Evolutionary conservation across 2,329 filamentous ascomycete species (phyloP).

Genomic region (Colletotrichum horii): DNA sequence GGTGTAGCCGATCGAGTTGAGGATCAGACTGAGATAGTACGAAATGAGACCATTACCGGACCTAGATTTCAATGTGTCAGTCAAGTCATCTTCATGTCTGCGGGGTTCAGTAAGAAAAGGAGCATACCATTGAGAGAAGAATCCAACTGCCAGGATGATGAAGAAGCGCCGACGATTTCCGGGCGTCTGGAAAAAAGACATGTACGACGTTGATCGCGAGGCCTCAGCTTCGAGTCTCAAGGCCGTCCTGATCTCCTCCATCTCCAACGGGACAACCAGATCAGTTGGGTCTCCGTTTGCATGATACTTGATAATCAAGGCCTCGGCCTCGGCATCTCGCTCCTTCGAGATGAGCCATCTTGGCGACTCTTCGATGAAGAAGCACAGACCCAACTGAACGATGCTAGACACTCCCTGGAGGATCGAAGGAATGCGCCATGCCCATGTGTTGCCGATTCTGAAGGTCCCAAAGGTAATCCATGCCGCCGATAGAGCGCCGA

Average conservation of each 20-base stretch:
- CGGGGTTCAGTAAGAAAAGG: background rate
- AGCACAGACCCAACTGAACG: constrained; percentile 13
- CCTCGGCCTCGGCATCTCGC: constrained; percentile 34
- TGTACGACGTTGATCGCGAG: constrained; percentile 19
- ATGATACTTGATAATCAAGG: constrained; percentile 44
- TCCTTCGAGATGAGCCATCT: constrained; percentile 36
- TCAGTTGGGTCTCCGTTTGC: constrained; percentile 55
- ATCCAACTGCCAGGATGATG: constrained; percentile 50
- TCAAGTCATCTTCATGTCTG: background rate
- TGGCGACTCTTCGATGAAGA: constrained; percentile 33
- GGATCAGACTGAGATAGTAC: constrained; percentile 42
- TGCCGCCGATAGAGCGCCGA: constrained; percentile 23
- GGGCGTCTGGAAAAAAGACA: constrained; percentile 23
- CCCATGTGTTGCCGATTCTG: constrained; percentile 12
- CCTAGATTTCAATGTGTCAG: constrained; percentile 34
- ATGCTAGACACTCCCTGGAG: constrained; percentile 7
- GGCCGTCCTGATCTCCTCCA: constrained; percentile 20
- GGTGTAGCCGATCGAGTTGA: constrained; percentile 34
- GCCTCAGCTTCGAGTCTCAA: constrained; percentile 19
- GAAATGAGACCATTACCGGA: constrained; percentile 36
- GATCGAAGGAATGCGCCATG: constrained; percentile 14
- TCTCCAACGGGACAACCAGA: constrained; percentile 48
- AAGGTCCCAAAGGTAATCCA: constrained; percentile 24
- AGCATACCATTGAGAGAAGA: constrained; percentile 43
- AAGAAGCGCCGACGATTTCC: constrained; percentile 44